Evolutionary conservation across 768 basidiomycete genomes (phyloP), one percentile per base, ranked within the genome.

Genomic region (Dacryopinax spathularia): DNA sequence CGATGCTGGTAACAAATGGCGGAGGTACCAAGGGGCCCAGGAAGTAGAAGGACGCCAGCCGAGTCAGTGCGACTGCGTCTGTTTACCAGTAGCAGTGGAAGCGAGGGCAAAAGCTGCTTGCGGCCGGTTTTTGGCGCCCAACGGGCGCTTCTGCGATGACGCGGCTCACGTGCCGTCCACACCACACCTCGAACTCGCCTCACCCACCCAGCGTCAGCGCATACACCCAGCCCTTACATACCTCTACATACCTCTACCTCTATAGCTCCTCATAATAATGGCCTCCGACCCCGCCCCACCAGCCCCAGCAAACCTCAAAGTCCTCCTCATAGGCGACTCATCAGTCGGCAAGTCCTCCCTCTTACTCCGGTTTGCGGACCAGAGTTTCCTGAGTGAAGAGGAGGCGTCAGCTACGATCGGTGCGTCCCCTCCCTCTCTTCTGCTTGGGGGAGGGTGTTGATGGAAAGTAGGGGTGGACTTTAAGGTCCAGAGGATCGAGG

Each of bases 351-450:
- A 93, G 79, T 91, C 88, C 66, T 92, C 90, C 68, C 78, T 98
- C 15, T 74, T 98, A 2, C 77, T 98, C 9, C 82, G 95, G n/a
- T 98, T 97, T 78, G 93, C 93, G 1, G 94, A 97, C 72, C 89
- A 95, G 75, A 89, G 91, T 69, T 97, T 93, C 87, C 76, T 97
- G 20, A 86, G 89, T 6, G 88, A 91, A 72, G 92, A 94, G 71
- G 91, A 93, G 74, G 84, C 85, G 56, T 89, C 84, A 66, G 87
- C 89, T 31, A 91, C 88, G 27, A 90, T 89, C 69, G 85, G 63
- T 34, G 35, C 41, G 66, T 67, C 33, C 62, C 61, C 20, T 67
- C 61, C 29, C 43, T 18, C 41, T 20, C 10, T n/a, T n/a, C n/a
- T n/a, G n/a, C 15, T 56, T 9, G 16, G 27, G 34, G 3, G 15